These are phyloP conservation scores for Chalaropsis ovoidea DNA, from an alignment of 2,329 filamentous ascomycete species.

Conservation along the genomic window DNA sequence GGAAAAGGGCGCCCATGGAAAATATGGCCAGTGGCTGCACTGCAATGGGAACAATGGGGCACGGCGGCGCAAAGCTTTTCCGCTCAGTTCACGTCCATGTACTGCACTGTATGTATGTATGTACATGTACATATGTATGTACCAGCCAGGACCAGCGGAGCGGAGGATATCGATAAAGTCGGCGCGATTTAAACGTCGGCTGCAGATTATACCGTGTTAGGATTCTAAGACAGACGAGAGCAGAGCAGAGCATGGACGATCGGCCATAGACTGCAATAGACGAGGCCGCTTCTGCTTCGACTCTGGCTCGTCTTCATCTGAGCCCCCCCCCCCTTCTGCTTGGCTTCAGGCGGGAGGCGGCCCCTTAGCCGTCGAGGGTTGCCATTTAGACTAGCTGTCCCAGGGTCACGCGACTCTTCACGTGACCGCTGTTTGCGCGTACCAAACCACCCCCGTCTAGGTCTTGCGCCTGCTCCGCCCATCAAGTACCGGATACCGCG, in stretches of 20 bases:
- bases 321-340: neutral
- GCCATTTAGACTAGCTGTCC: constrained; percentile 5
- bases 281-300: no score
- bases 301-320: neutral
- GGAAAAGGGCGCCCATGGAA: no score
- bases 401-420: neutral
- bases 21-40: no score
- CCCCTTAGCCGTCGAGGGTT: neutral
- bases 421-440: constrained; percentile 7
- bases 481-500: constrained; percentile 10
- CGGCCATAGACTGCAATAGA: neutral
- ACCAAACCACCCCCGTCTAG: neutral
- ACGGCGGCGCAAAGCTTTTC: no score
- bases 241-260: neutral
- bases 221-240: neutral
- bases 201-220: constrained; percentile 2
- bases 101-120: no score
- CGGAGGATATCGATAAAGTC: neutral
- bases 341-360: no score
- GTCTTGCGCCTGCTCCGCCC: constrained; percentile 12
- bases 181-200: neutral
- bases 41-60: no score
- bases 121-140: no score
- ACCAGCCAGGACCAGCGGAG: no score
- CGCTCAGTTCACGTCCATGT: no score